phyloP scores from a whole-genome alignment of 2,329 filamentous ascomycete genomes.

The Drechslerella dactyloides region DNA sequence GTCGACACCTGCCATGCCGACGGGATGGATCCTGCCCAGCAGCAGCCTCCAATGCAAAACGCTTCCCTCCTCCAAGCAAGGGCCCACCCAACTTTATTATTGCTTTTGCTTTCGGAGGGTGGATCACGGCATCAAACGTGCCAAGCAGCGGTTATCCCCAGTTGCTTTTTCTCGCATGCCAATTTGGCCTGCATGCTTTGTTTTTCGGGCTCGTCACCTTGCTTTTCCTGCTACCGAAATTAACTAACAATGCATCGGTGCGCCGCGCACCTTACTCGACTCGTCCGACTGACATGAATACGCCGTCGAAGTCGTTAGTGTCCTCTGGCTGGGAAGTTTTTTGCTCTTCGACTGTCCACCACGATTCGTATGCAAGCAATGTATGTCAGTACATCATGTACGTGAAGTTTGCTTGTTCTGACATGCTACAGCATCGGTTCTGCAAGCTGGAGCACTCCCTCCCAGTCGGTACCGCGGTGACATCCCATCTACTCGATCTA shows the following conservation, averaged over 20 bases:
- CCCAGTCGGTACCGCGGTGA: neutral
- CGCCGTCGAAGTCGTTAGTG: conserved; percentile 5
- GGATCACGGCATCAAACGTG: conserved; percentile 47
- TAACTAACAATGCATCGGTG: conserved; percentile 21
- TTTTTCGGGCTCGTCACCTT: conserved; percentile 25
- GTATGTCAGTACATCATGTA: neutral
- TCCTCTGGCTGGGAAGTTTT: too few species aligned
- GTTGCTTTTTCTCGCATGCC: conserved; percentile 44
- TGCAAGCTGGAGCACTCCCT: neutral
- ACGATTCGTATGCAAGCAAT: neutral
- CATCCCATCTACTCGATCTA: neutral
- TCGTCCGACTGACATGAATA: neutral
- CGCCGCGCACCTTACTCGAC: neutral
- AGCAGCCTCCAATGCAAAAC: neutral
- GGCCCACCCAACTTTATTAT: neutral
- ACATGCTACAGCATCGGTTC: neutral
- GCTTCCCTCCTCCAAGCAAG: conserved; percentile 1
- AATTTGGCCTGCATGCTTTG: conserved; percentile 34
- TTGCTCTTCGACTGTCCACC: neutral
- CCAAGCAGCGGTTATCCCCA: conserved; percentile 27
- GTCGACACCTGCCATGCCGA: conserved; percentile 1
- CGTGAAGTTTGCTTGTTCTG: neutral
- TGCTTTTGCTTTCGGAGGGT: conserved; percentile 25
- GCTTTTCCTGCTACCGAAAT: conserved; percentile 48
- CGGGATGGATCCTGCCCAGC: conserved; percentile 1